Conservation (phyloP, 2,329 filamentous ascomycete genomes). For the Boeremia lycopersici region DNA sequence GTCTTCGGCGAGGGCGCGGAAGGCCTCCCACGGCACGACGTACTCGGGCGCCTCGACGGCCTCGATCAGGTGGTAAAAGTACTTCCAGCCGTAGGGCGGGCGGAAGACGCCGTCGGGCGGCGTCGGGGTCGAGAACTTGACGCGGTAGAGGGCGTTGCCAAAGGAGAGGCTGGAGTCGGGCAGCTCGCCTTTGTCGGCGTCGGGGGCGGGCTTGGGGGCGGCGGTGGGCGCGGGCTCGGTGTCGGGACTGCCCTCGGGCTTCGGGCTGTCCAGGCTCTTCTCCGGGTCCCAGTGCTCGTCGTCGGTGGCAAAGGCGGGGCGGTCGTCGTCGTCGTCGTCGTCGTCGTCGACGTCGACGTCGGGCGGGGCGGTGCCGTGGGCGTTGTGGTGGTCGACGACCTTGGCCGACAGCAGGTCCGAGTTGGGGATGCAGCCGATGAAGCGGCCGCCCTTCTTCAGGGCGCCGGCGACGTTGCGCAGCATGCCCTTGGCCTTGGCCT, state of each 20-base stretch:
- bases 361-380: slow-evolving; percentile 42
- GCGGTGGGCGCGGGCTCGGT: slow-evolving; percentile 24
- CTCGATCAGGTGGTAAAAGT: slow-evolving; percentile 94
- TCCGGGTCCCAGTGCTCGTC: slow-evolving; percentile 54
- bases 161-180: slow-evolving; percentile 67
- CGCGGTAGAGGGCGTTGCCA: slow-evolving; percentile 92
- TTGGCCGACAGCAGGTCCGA: slow-evolving; percentile 84
- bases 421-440: slow-evolving; percentile 96
- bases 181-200: slow-evolving; percentile 54
- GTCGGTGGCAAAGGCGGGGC: slow-evolving; percentile 46
- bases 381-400: slow-evolving; percentile 77
- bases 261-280: slow-evolving; percentile 49
- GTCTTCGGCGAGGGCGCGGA: slow-evolving; percentile 92
- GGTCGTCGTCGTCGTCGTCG: slow-evolving; percentile 42
- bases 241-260: slow-evolving; percentile 42
- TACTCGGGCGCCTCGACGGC: slow-evolving; percentile 97
- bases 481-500: slow-evolving; percentile 90
- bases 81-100: slow-evolving; percentile 96
- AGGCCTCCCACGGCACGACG: slow-evolving; percentile 97
- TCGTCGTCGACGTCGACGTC: slow-evolving; percentile 44
- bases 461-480: slow-evolving; percentile 88
- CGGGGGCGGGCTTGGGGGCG: slow-evolving; percentile 49
- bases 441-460: slow-evolving; percentile 90
- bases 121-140: slow-evolving; percentile 83
- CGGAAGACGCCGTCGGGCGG: slow-evolving; percentile 89